Evolutionary conservation across 441 rosid species (phyloP).

Genomic region (Populus hybrid): DNA sequence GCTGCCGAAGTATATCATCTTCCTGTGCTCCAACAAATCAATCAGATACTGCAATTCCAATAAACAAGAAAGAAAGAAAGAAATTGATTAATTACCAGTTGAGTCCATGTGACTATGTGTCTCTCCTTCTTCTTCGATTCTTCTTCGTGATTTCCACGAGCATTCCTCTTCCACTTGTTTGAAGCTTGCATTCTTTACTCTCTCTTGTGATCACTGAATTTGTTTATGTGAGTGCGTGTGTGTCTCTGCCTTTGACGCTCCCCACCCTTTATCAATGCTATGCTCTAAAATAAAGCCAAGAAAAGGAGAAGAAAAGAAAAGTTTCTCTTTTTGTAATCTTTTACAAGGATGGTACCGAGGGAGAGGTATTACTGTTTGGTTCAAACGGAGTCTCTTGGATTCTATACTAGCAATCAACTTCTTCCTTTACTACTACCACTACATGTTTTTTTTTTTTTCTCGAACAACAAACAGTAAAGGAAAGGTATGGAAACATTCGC

Average conservation of each 20-base stretch:
- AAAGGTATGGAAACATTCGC: neutral
- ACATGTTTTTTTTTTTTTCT: neutral
- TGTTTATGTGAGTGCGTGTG: neutral
- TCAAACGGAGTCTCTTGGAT: constrained; percentile 32
- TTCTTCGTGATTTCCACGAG: constrained; percentile 31
- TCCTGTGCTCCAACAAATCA: constrained; percentile 49
- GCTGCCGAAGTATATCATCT: constrained; percentile 87
- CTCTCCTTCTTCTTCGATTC: constrained; percentile 95
- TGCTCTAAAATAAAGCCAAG: constrained; percentile 28
- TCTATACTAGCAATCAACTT: constrained; percentile 10
- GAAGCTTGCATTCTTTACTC: constrained; percentile 50
- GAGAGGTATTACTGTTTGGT: constrained; percentile 40
- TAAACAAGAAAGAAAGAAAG: constrained; percentile 5
- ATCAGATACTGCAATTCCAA: constrained; percentile 14
- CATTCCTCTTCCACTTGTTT: constrained; percentile 38
- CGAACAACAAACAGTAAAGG: neutral
- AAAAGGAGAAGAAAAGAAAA: constrained; percentile 21
- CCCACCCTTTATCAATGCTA: constrained; percentile 47
- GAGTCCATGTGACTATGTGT: constrained; percentile 90
- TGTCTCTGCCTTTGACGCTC: constrained; percentile 56
- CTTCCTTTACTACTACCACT: constrained; percentile 34
- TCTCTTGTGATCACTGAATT: constrained; percentile 1
- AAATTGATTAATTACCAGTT: constrained; percentile 45
- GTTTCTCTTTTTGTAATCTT: neutral
- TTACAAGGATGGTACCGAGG: constrained; percentile 9